Evolutionary conservation across 306 rosid genomes (phyloP).

Genomic region (Sphenostylis stenocarpa): DNA sequence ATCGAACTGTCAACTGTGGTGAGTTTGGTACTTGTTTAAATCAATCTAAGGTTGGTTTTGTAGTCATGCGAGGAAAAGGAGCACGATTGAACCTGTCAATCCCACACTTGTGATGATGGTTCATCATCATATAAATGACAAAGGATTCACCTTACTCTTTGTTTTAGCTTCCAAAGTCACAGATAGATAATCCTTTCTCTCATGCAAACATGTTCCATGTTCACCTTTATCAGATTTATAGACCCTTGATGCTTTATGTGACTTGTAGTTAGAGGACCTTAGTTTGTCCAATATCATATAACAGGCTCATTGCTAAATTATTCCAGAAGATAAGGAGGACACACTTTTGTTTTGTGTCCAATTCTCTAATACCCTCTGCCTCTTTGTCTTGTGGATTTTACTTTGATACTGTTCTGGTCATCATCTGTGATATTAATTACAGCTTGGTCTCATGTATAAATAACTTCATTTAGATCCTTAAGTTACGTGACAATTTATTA

Average conservation of each 20-base stretch:
- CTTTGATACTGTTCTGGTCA: background rate
- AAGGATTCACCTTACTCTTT: background rate
- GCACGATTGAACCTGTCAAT: background rate
- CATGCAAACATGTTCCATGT: background rate
- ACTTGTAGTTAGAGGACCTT: background rate
- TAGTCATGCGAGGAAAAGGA: conserved; percentile 8
- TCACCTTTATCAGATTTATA: background rate
- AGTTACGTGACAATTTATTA: background rate
- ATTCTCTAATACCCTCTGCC: background rate
- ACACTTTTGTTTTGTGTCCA: background rate
- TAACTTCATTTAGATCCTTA: background rate
- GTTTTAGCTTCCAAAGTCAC: background rate
- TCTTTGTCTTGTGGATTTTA: conserved; percentile 6
- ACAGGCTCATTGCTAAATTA: background rate
- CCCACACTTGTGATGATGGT: background rate
- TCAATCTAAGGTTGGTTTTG: conserved; percentile 1
- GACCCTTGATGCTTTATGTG: background rate
- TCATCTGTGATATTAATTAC: background rate
- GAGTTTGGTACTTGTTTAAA: background rate
- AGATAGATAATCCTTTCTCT: background rate
- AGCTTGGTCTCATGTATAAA: background rate
- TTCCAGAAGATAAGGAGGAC: background rate
- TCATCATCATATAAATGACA: background rate
- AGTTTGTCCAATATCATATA: background rate
- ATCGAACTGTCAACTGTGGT: background rate